phyloP scores from a whole-genome alignment of 192 early-diverging fungal genomes.

The Gaertneriomyces semiglobifer region DNA sequence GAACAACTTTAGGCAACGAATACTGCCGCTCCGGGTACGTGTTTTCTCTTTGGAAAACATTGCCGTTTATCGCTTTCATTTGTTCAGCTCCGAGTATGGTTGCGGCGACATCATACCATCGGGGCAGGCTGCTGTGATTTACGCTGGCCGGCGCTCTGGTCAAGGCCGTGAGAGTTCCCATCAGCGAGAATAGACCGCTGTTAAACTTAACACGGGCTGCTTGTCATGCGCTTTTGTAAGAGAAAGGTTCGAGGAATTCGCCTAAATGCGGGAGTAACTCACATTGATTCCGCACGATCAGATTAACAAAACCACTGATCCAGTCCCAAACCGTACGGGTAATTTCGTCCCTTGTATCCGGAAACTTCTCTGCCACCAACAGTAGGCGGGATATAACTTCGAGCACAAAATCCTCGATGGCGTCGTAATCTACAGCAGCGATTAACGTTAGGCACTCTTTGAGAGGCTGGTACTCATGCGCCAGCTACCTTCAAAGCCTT shows the following conservation, averaged over 20 bases:
- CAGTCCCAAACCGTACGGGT: constrained; percentile 14
- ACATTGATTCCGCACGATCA: constrained; percentile 5
- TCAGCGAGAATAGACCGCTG: background rate
- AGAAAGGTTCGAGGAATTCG: too few relatives aligned
- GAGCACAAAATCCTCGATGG: constrained; percentile 7
- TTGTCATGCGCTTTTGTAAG: background rate
- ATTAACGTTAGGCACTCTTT: background rate
- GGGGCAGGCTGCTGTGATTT: too few relatives aligned
- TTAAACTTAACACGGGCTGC: constrained; percentile 1
- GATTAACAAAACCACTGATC: background rate
- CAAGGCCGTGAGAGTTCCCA: background rate
- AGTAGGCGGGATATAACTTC: constrained; percentile 17
- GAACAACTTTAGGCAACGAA: too few relatives aligned
- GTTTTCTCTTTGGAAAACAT: too few relatives aligned
- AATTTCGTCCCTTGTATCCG: constrained; percentile 4
- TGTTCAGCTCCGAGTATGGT: too few relatives aligned
- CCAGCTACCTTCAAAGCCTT: background rate
- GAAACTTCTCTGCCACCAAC: constrained; percentile 3
- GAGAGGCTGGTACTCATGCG: background rate
- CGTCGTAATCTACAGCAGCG: constrained; percentile 8
- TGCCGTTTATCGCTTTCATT: too few relatives aligned
- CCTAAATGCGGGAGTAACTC: background rate
- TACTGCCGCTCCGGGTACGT: too few relatives aligned
- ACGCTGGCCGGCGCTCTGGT: background rate
- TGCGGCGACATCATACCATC: too few relatives aligned